A percentile compares a stretch with the other conserved stretches of the same genome.
Conservation (phyloP, 306 rosid genomes). For the Psophocarpus tetragonolobus region DNA sequence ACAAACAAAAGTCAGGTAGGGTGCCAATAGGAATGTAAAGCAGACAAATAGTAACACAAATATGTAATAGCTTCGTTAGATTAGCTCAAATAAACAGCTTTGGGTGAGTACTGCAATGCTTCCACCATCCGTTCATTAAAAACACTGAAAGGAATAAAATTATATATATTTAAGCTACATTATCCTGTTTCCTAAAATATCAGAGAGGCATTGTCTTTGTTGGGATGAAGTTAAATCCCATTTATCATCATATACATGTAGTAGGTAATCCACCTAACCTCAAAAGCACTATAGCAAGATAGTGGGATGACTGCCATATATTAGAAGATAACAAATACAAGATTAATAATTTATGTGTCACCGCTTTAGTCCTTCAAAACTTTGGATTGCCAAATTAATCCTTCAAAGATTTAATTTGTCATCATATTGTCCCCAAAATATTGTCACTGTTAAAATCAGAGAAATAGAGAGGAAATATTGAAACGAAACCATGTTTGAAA, state of each 20-base stretch:
- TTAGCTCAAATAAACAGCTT: not conserved
- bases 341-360: not conserved
- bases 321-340: not conserved
- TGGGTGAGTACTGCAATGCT: not conserved
- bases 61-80: not conserved
- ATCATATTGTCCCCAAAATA: not conserved
- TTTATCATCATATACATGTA: not conserved
- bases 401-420: not conserved
- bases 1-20: not conserved
- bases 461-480: too few species aligned
- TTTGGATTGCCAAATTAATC: not conserved
- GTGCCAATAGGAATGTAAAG: not conserved
- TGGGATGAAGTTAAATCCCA: conserved; percentile 11
- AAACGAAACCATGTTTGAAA: too few species aligned
- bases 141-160: conserved; percentile 14
- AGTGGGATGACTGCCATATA: not conserved
- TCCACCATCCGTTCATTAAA: not conserved
- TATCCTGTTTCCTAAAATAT: conserved; percentile 22
- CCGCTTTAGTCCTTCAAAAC: not conserved
- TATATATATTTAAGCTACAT: not conserved
- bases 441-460: not conserved
- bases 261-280: not conserved
- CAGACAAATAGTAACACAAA: not conserved
- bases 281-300: not conserved
- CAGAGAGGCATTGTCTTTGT: not conserved